phyloP scores from a whole-genome alignment of 495 filamentous ascomycete genomes.

The Venustampulla echinocandica region DNA sequence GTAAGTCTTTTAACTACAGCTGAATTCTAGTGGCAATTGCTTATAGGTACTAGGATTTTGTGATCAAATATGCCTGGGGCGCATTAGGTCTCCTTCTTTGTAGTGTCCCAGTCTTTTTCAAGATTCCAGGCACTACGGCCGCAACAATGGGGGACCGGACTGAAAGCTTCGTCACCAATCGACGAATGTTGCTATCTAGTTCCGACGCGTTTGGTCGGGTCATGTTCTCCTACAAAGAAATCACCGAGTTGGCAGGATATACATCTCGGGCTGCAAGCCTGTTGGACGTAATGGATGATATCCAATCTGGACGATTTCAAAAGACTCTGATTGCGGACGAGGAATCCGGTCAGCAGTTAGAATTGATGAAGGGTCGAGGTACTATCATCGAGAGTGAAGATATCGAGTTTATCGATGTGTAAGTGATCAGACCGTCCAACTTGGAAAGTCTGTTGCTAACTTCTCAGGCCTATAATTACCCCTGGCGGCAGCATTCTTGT shows the following conservation, averaged over 20 bases:
- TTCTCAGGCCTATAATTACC: slow-evolving; percentile 71
- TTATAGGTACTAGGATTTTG: slow-evolving; percentile 53
- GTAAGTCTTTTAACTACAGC: not conserved
- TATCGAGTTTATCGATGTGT: slow-evolving; percentile 80
- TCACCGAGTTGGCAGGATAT: slow-evolving; percentile 93
- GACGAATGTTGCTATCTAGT: slow-evolving; percentile 79
- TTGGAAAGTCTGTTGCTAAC: slow-evolving; percentile 2
- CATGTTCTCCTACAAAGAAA: slow-evolving; percentile 96
- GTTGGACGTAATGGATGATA: slow-evolving; percentile 89
- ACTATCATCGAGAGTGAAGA: slow-evolving; percentile 64
- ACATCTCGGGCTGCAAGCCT: slow-evolving; percentile 84
- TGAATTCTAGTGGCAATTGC: not conserved
- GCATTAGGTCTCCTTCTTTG: slow-evolving; percentile 89
- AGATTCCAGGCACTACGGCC: slow-evolving; percentile 64
- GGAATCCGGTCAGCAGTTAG: slow-evolving; percentile 64
- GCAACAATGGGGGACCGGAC: slow-evolving; percentile 83
- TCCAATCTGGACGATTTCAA: slow-evolving; percentile 78
- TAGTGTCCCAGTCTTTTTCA: slow-evolving; percentile 92
- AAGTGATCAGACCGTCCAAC: slow-evolving; percentile 15
- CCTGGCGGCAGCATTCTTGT: slow-evolving; percentile 93
- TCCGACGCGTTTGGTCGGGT: slow-evolving; percentile 93
- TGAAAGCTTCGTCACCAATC: slow-evolving; percentile 92
- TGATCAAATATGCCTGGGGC: slow-evolving; percentile 99
- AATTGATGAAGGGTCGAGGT: slow-evolving; percentile 72
- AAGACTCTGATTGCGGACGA: slow-evolving; percentile 93